Evolutionary conservation across 192 early-diverging fungal species (phyloP).

Genomic region (Umbelopsis sp.): DNA sequence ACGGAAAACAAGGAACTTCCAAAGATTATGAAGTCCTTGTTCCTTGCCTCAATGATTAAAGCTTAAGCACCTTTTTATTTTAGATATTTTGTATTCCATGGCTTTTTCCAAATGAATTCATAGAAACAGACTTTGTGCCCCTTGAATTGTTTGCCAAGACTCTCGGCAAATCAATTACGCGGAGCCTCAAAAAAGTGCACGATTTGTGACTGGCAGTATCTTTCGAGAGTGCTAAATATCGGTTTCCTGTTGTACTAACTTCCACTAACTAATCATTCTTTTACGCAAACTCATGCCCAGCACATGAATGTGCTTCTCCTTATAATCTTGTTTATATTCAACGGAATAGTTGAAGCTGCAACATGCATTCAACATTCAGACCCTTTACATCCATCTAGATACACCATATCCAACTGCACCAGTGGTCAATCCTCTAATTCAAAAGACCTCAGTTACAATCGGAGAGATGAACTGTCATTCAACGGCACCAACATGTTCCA

Average conservation of each 20-base stretch:
- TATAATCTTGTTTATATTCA: background rate
- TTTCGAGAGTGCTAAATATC: background rate
- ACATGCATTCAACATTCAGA: constrained; percentile 16
- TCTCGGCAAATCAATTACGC: constrained; percentile 3
- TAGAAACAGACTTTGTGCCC: background rate
- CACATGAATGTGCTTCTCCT: constrained; percentile 12
- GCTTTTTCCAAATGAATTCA: background rate
- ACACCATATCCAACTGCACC: background rate
- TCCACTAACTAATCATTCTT: background rate
- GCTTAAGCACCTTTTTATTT: no score
- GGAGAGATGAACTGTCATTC: constrained; percentile 5
- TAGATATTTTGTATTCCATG: no score
- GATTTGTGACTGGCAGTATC: background rate
- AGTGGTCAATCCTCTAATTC: background rate
- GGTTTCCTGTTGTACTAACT: background rate
- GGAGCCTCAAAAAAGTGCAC: background rate
- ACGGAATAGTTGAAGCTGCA: background rate
- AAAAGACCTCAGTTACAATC: background rate
- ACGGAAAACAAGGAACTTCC: constrained; percentile 63
- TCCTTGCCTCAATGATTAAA: constrained; percentile 63
- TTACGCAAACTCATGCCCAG: background rate
- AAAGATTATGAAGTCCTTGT: constrained; percentile 62
- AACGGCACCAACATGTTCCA: background rate
- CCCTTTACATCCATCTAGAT: background rate
- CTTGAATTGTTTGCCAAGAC: constrained; percentile 9